These are phyloP conservation scores for Globisporangium uncinulatum DNA, from an alignment of 352 stramenopile genomes.

Conservation along the genomic window DNA sequence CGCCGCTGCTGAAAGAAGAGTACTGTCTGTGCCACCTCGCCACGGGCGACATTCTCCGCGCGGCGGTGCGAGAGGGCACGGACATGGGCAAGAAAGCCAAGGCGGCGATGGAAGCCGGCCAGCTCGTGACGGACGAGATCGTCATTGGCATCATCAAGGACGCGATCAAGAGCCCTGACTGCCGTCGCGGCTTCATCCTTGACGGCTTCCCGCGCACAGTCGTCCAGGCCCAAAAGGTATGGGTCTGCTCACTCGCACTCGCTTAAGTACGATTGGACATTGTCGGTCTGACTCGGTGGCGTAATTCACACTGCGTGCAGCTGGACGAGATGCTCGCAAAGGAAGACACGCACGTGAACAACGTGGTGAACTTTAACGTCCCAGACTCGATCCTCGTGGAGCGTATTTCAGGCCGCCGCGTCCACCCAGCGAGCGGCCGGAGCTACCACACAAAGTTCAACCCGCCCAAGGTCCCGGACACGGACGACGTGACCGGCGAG, in stretches of 20 bases:
- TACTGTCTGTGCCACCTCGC: conserved; percentile 98
- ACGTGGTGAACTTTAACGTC: conserved; percentile 95
- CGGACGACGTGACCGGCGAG: conserved; percentile 94
- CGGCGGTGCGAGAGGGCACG: conserved; percentile 93
- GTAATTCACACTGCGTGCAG: conserved; percentile 16
- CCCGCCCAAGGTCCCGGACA: conserved; percentile 87
- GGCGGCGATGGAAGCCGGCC: conserved; percentile 96
- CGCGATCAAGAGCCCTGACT: conserved; percentile 96
- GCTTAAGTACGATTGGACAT: background rate
- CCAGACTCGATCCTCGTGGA: conserved; percentile 95
- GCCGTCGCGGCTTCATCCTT: conserved; percentile 98
- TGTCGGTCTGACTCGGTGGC: background rate
- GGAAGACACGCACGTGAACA: conserved; percentile 83
- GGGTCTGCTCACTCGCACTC: background rate
- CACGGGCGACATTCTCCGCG: conserved; percentile 99
- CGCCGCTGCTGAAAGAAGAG: conserved; percentile 96
- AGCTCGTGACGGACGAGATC: conserved; percentile 97
- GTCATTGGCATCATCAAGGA: conserved; percentile 99
- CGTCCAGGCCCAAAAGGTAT: conserved; percentile 93
- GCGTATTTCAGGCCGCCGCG: conserved; percentile 94
- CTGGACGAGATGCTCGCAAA: conserved; percentile 96
- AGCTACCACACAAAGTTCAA: conserved; percentile 98
- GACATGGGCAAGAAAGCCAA: conserved; percentile 98
- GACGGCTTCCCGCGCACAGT: conserved; percentile 99
- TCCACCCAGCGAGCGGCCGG: conserved; percentile 93